phyloP scores from a whole-genome alignment of 2,329 filamentous ascomycete genomes.

The Raffaelea deltoideospora region DNA sequence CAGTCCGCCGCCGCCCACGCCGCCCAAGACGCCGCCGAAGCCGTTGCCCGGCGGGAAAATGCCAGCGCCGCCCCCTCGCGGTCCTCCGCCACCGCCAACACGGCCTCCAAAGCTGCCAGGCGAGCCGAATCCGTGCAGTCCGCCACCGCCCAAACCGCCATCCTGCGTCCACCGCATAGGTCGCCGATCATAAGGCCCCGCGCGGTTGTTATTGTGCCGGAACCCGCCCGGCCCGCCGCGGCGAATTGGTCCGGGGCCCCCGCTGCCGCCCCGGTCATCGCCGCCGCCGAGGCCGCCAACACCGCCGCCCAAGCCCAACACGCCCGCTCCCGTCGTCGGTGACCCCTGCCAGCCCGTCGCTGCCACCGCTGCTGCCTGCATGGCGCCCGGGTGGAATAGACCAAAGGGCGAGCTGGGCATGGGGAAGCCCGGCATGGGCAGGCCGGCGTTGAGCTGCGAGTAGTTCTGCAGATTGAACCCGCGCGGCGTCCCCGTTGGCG shows the following conservation, averaged over 20 bases:
- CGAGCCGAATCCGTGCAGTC: constrained; percentile 28
- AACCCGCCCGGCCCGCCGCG: constrained; percentile 35
- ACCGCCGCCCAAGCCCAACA: constrained; percentile 37
- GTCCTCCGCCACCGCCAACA: constrained; percentile 31
- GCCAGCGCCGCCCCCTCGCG: constrained; percentile 25
- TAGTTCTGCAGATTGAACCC: constrained; percentile 79
- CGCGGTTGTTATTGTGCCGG: constrained; percentile 43
- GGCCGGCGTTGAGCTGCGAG: constrained; percentile 41
- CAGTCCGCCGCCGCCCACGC: constrained; percentile 33
- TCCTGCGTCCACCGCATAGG: constrained; percentile 33
- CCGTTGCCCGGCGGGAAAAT: no score
- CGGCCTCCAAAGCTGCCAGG: constrained; percentile 18
- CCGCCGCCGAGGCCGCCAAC: constrained; percentile 42
- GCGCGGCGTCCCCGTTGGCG: constrained; percentile 69
- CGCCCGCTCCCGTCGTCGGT: neutral
- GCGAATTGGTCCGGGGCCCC: constrained; percentile 46
- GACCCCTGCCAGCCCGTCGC: constrained; percentile 30
- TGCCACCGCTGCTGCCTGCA: constrained; percentile 24
- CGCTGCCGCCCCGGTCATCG: constrained; percentile 37
- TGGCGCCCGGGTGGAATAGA: constrained; percentile 37
- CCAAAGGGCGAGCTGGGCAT: constrained; percentile 18
- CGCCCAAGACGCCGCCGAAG: constrained; percentile 17
- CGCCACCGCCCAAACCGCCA: constrained; percentile 18
- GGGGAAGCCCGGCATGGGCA: constrained; percentile 41
- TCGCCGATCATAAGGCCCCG: constrained; percentile 62